Evolutionary conservation across 2,329 filamentous ascomycete genomes (phyloP).

Genomic region (Zymoseptoria ardabiliae): DNA sequence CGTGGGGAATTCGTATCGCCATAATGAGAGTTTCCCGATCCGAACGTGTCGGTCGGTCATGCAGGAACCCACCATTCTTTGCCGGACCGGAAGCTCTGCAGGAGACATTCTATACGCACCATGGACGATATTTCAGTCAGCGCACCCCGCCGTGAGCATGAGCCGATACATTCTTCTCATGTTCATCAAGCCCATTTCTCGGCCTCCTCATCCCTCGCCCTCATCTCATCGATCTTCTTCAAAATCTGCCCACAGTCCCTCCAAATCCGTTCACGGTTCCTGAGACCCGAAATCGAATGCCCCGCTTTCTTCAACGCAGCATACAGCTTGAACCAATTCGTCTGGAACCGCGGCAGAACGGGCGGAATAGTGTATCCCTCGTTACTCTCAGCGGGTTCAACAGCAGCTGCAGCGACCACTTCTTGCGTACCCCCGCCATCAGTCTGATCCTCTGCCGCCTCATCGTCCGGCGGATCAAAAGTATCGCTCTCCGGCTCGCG

Average conservation of each 20-base stretch:
- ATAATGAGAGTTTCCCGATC: too few relatives aligned
- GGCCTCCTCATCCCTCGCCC: not conserved
- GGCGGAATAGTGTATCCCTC: not conserved
- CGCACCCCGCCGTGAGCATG: too few relatives aligned
- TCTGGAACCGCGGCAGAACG: not conserved
- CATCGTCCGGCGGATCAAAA: not conserved
- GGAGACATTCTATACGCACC: too few relatives aligned
- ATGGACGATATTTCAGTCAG: too few relatives aligned
- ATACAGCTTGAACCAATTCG: constrained; percentile 9
- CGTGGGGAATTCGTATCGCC: too few relatives aligned
- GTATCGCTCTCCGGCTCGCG: not conserved
- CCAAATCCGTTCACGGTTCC: constrained; percentile 10
- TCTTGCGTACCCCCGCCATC: not conserved
- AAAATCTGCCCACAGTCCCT: constrained; percentile 7
- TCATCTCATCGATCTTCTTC: constrained; percentile 1
- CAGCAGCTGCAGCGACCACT: not conserved
- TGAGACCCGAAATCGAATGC: not conserved
- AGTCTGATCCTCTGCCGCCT: too few relatives aligned
- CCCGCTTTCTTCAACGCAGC: not conserved
- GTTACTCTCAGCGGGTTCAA: not conserved
- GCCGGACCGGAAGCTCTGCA: too few relatives aligned
- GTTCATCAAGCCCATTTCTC: not conserved
- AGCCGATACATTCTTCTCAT: too few relatives aligned
- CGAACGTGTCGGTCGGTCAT: too few relatives aligned
- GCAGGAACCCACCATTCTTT: too few relatives aligned